A percentile compares a stretch with the other conserved stretches of the same genome.
Evolutionary conservation across 106 monocot genomes (phyloP).

Genomic region (Vanilla planifolia): DNA sequence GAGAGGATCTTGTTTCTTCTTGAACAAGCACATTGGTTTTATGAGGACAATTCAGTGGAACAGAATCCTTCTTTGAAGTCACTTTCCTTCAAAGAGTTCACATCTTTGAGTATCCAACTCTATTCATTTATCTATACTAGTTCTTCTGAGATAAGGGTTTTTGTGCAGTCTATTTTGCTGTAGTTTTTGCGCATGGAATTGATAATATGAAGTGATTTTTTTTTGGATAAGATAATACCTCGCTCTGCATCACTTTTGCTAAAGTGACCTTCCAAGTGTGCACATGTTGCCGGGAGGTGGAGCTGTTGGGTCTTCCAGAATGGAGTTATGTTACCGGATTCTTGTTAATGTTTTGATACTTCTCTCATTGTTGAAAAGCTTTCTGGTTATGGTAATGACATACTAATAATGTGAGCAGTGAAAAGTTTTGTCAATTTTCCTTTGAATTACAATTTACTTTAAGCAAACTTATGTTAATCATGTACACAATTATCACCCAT

Average conservation of each 20-base stretch:
- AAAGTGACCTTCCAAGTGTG: not conserved
- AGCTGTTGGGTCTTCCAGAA: not conserved
- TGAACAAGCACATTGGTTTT: conserved; percentile 99
- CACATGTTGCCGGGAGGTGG: not conserved
- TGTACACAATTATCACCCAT: not conserved
- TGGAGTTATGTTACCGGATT: not conserved
- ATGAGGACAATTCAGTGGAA: conserved; percentile 95
- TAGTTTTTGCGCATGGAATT: not conserved
- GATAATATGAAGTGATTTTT: not conserved
- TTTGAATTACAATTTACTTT: not conserved
- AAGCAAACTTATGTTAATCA: not conserved
- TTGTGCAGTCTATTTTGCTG: no score
- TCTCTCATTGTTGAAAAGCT: not conserved
- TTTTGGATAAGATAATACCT: not conserved
- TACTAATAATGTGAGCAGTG: not conserved
- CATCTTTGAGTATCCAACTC: conserved; percentile 70
- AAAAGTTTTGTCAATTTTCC: not conserved
- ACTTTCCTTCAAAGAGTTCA: conserved; percentile 87
- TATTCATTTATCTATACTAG: not conserved
- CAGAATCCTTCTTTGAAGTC: conserved; percentile 93
- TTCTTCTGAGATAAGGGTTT: not conserved
- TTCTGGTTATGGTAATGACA: not conserved
- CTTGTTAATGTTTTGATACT: not conserved
- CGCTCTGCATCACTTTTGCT: not conserved
- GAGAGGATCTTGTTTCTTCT: conserved; percentile 96